A percentile compares a stretch with the other conserved stretches of the same genome.
Evolutionary conservation across 176 grass and related monocot species (phyloP).

Genomic region (Aegilops tauschii): DNA sequence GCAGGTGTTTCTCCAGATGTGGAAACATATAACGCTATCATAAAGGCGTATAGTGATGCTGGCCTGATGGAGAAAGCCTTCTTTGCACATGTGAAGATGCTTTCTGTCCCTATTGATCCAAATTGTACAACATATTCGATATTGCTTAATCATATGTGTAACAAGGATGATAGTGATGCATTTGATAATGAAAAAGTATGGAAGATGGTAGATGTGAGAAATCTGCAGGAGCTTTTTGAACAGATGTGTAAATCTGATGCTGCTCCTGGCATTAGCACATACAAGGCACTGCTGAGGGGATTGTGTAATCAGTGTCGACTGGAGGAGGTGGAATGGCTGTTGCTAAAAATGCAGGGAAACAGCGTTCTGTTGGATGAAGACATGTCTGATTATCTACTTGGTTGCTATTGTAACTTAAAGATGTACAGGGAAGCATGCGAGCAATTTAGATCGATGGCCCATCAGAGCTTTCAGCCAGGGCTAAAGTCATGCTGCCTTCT

Average conservation of each 20-base stretch:
- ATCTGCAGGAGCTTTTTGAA: conserved; percentile 13
- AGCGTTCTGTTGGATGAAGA: background rate
- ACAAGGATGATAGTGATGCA: background rate
- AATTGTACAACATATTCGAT: background rate
- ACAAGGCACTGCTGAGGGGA: conserved; percentile 15
- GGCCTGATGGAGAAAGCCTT: background rate
- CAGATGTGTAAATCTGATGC: conserved; percentile 15
- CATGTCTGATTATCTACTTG: conserved; percentile 27
- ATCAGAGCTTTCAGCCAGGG: conserved; percentile 1
- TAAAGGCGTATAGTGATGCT: background rate
- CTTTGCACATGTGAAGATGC: conserved; percentile 6
- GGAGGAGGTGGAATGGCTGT: conserved; percentile 15
- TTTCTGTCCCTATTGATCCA: background rate
- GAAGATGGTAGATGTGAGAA: conserved; percentile 16
- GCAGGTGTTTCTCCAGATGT: background rate
- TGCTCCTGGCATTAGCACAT: conserved; percentile 18
- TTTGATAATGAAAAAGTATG: conserved; percentile 15
- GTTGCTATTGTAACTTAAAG: conserved; percentile 27
- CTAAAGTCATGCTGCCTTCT: conserved; percentile 28
- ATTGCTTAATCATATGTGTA: conserved; percentile 7
- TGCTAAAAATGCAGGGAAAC: conserved; percentile 22
- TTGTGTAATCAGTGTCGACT: conserved; percentile 15
- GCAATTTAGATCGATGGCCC: conserved; percentile 23
- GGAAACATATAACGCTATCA: background rate
- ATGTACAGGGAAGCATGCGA: conserved; percentile 17